phyloP scores from a whole-genome alignment of 208 protist species.

The Perkinsela sp. region DNA sequence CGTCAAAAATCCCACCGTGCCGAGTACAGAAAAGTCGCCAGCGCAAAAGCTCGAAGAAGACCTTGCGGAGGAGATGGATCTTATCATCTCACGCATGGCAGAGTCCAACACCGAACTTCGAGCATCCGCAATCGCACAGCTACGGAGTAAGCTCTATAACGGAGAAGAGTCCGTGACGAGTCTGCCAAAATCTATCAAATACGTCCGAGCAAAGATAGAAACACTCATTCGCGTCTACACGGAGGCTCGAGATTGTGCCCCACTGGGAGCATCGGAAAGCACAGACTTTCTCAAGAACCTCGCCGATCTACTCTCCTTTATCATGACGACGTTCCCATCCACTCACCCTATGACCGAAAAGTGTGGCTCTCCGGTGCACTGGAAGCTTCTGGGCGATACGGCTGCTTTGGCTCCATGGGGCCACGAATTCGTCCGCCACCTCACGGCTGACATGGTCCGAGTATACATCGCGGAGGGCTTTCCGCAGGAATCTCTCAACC shows the following conservation, averaged over 20 bases:
- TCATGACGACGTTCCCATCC: constrained; percentile 20
- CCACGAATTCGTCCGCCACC: constrained; percentile 90
- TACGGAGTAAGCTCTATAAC: constrained; percentile 73
- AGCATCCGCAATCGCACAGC: constrained; percentile 46
- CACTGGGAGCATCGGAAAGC: constrained; percentile 12
- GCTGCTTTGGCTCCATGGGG: constrained; percentile 85
- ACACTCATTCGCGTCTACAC: constrained; percentile 57
- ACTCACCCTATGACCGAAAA: constrained; percentile 19
- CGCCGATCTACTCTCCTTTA: constrained; percentile 93
- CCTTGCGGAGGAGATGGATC: constrained; percentile 74
- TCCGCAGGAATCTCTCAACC: constrained; percentile 18
- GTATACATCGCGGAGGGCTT: constrained; percentile 67
- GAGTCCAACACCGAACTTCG: constrained; percentile 43
- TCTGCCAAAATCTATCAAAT: constrained; percentile 97
- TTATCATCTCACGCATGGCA: constrained; percentile 44
- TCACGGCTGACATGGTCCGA: constrained; percentile 69
- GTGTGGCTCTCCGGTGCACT: constrained; percentile 54
- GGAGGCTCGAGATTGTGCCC: no score
- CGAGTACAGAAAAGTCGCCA: constrained; percentile 2
- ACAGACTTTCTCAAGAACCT: constrained; percentile 74
- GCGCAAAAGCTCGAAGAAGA: constrained; percentile 65
- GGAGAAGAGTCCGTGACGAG: constrained; percentile 88
- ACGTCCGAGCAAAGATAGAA: constrained; percentile 75
- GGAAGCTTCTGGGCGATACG: constrained; percentile 73
- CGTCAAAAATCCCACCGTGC: constrained; percentile 15